Evolutionary conservation across 495 filamentous ascomycete genomes (phyloP), one percentile per base, ranked within the genome.

Genomic region (Letharia lupina): DNA sequence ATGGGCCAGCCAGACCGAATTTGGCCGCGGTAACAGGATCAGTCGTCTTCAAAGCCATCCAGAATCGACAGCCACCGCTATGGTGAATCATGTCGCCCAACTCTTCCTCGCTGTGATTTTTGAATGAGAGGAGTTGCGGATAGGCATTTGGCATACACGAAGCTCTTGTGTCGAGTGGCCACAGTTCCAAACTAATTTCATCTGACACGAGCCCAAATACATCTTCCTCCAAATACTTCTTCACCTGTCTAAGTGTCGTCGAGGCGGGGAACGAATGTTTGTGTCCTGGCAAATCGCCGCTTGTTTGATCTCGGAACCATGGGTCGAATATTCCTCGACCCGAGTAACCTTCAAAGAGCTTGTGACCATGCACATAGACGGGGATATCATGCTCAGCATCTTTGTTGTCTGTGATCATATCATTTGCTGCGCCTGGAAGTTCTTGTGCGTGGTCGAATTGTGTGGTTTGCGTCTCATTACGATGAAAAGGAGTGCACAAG

Each of bases 301-400:
- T 5, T 4, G 9, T 23, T 44, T 61, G 56, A 16, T 54, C 28
- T 33, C 11, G 52, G 4, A 54, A 57, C 63, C 68, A 71, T 40
- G 67, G 64, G 20, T 71, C 50, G 31, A 63, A 70, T 23, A 70
- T 28, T 31, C 69, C 69, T n/a, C 65, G 60, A 4, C 61, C 69
- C 15, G 52, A 31, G 40, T 67, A 61, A 8, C 61, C 58, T 20
- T 70, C 57, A 35, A 71, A 71, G 45, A 70, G 56, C 13, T 56
- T 65, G 35, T 69, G 54, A 44, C 50, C 20, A 52, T 67, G 70
- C 42, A 71, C 67, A 28, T 67, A 68, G 18, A 71, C 47, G 13
- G 68, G 57, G 15, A 68, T 35, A 5, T 40, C 47, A 10, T 52
- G 44, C 57, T 61, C 57, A 61, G n/a, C 37, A 13, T 66, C 58